These are phyloP conservation scores for Alternaria sp. DNA, from an alignment of 2,329 filamentous ascomycete species.

Conservation along the genomic window DNA sequence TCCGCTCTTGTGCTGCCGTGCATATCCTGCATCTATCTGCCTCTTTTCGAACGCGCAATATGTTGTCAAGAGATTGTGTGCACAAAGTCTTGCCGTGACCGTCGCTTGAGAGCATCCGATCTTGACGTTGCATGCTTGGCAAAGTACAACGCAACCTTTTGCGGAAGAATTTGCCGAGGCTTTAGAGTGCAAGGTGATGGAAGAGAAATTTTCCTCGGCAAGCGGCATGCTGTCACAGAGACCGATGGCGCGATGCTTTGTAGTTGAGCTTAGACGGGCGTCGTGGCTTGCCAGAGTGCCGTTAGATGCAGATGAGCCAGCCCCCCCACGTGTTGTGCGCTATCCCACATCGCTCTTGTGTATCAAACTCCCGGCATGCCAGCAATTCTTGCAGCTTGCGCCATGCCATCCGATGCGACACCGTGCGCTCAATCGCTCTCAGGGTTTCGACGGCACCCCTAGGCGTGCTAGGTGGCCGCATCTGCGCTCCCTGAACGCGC, in stretches of 20 bases:
- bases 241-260: neutral
- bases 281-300: neutral
- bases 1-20: neutral
- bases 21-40: neutral
- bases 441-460: constrained; percentile 4
- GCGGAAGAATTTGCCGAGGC: constrained; percentile 23
- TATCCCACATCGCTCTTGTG: constrained; percentile 13
- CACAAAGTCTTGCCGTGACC: neutral
- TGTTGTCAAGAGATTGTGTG: neutral
- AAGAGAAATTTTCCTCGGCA: constrained; percentile 17
- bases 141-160: constrained; percentile 6
- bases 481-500: neutral
- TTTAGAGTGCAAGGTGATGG: constrained; percentile 8
- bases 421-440: constrained; percentile 1
- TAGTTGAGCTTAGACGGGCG: neutral
- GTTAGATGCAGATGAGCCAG: constrained; percentile 8
- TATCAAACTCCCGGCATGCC: neutral
- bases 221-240: constrained; percentile 3
- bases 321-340: constrained; percentile 31
- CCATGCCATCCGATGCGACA: neutral
- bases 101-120: constrained; percentile 13
- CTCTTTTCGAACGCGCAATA: neutral
- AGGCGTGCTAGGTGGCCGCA: constrained; percentile 1
- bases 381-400: constrained; percentile 2
- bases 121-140: constrained; percentile 31